A percentile compares a stretch with the other conserved stretches of the same genome.
These are phyloP conservation scores for Aechmea fasciata DNA, from an alignment of 176 grass and related monocot species.

Conservation along the genomic window DNA sequence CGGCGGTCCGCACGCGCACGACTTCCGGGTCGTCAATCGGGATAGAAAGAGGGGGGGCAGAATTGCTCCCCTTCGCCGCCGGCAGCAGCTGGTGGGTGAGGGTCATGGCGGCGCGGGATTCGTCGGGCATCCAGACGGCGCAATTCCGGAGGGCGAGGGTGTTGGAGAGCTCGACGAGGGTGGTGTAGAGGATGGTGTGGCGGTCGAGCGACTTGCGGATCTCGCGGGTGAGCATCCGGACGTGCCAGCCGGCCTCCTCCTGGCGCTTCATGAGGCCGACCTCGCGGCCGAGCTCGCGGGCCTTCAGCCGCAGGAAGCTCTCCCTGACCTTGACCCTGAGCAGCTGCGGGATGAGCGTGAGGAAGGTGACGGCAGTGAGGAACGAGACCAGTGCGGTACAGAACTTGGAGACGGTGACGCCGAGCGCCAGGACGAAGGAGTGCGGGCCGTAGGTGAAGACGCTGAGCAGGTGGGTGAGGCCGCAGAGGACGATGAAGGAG, in stretches of 20 bases:
- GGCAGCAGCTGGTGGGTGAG: constrained; percentile 52
- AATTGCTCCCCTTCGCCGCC: constrained; percentile 14
- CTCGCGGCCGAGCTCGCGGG: constrained; percentile 72
- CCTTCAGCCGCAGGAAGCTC: constrained; percentile 77
- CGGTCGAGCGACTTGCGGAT: constrained; percentile 82
- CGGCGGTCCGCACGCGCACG: constrained; percentile 34
- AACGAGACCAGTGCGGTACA: constrained; percentile 88
- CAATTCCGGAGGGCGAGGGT: constrained; percentile 70
- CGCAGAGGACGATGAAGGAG: constrained; percentile 90
- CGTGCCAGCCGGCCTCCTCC: constrained; percentile 89
- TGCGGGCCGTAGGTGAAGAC: constrained; percentile 92
- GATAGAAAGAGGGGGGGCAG: constrained; percentile 12
- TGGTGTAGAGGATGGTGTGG: constrained; percentile 87
- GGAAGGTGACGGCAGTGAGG: constrained; percentile 80
- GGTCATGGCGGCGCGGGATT: constrained; percentile 31
- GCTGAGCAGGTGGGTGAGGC: constrained; percentile 80
- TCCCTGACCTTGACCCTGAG: constrained; percentile 84
- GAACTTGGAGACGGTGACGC: constrained; percentile 87
- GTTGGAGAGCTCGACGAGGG: constrained; percentile 89
- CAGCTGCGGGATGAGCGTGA: constrained; percentile 95
- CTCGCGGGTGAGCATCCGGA: constrained; percentile 90
- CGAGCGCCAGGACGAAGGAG: constrained; percentile 61
- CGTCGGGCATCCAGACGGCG: constrained; percentile 85
- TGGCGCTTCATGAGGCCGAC: constrained; percentile 73
- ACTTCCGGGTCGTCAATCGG: constrained; percentile 44